Evolutionary conservation across 2,329 filamentous ascomycete genomes (phyloP), one percentile per base, ranked within the genome.

Genomic region (Trichophyton verrucosum): DNA sequence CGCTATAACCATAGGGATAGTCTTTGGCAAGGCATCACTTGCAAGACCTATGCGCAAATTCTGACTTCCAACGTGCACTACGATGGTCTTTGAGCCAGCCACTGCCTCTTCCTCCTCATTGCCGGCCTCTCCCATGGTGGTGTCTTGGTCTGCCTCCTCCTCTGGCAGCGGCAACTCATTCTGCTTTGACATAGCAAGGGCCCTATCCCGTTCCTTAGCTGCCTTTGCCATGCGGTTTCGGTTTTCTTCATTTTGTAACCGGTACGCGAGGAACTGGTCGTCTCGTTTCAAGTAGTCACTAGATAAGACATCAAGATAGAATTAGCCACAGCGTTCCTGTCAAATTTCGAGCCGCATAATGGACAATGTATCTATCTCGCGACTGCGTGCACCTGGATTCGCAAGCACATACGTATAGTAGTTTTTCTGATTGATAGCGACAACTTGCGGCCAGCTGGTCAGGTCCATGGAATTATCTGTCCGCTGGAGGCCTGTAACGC

Each of bases 401-500:
- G 13, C 15, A 4, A 36, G 13, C 22, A 78, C 85, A 64, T 81
- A 94, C 89, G 91, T 96, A 74, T 96, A 96, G 75, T 99, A 99
- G 75, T 99, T 99, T 79, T 99, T 99, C 75, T 99, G 94, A 73
- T 99, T 99, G 76, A 99, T 99, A 69, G 94, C 89, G 49, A 84
- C 82, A 61, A 96, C 86, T 70, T 94, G 87, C 8, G 94, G 92
- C 92, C 94, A 99, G 73, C 82, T 95, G 56, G 91, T 89, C 71
- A 94, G 84, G 71, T 91, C 94, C 87, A 99, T 92, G 76, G 92
- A 91, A 83, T 99, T 99, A 79, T 99, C 94, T 63, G 94, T 97
- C 72, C 92, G 84, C 77, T 95, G 90, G 65, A 99, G 85, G 66
- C 94, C 92, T 96, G 72, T 46, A 22, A 13, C 3, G 17, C 49